A percentile compares a stretch with the other conserved stretches of the same genome.
phyloP scores from a whole-genome alignment of 495 filamentous ascomycete genomes.

The Aspergillus baeticus region DNA sequence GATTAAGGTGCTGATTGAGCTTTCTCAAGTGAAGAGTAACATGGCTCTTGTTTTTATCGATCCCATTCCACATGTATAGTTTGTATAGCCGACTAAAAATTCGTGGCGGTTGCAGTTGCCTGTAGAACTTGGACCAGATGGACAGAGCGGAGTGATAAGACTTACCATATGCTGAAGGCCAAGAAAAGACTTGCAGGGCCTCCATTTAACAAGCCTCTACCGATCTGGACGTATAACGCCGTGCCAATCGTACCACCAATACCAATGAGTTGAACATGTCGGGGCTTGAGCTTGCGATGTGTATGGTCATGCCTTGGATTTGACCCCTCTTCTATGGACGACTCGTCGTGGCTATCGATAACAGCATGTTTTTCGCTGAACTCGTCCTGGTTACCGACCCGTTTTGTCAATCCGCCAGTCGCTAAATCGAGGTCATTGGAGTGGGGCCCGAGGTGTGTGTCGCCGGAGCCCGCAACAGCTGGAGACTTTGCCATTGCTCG shows the following conservation, averaged over 20 bases:
- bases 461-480: background rate
- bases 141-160: slow-evolving; percentile 4
- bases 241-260: slow-evolving; percentile 81
- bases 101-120: too few relatives aligned
- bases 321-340: slow-evolving; percentile 27
- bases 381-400: slow-evolving; percentile 6
- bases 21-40: too few relatives aligned
- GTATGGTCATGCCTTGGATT: slow-evolving; percentile 44
- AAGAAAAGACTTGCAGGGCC: slow-evolving; percentile 76
- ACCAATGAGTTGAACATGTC: slow-evolving; percentile 73
- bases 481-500: slow-evolving; percentile 5
- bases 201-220: slow-evolving; percentile 62
- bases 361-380: slow-evolving; percentile 20
- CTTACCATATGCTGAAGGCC: slow-evolving; percentile 56
- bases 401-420: slow-evolving; percentile 14
- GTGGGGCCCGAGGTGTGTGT: background rate
- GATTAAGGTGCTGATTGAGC: too few relatives aligned
- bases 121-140: background rate
- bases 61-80: too few relatives aligned
- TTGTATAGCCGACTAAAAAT: too few relatives aligned
- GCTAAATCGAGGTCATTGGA: slow-evolving; percentile 17
- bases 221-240: slow-evolving; percentile 76
- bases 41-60: too few relatives aligned
- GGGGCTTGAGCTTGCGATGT: slow-evolving; percentile 58
- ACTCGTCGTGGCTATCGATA: slow-evolving; percentile 20